Evolutionary conservation across 495 filamentous ascomycete species (phyloP).

Genomic region (Friedmanniomyces endolithicus): DNA sequence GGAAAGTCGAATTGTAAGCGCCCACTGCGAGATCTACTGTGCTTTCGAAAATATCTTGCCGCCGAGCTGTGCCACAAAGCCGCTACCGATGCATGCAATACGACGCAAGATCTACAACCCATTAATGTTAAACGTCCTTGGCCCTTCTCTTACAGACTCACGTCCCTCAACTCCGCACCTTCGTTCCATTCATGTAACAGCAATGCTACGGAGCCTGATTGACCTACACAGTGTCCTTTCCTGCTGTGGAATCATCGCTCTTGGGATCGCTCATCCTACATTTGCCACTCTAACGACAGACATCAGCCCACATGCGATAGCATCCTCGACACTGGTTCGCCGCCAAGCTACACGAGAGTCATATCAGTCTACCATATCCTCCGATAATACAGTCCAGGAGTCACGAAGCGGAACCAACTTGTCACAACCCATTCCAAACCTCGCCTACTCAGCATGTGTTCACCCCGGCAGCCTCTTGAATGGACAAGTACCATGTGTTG

Average conservation of each 20-base stretch:
- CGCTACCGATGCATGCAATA: neutral
- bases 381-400: neutral
- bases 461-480: neutral
- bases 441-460: neutral
- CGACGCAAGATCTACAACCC: neutral
- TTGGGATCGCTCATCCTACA: too few relatives aligned
- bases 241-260: too few relatives aligned
- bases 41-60: neutral
- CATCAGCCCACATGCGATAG: too few relatives aligned
- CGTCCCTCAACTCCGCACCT: too few relatives aligned
- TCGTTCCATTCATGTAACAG: too few relatives aligned
- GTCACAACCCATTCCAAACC: neutral
- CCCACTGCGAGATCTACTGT: too few relatives aligned
- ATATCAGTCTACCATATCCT: neutral
- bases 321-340: too few relatives aligned
- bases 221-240: too few relatives aligned
- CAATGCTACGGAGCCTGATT: too few relatives aligned
- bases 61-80: neutral
- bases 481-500: neutral
- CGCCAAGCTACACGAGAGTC: neutral
- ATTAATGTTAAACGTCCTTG: neutral
- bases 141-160: too few relatives aligned
- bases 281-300: too few relatives aligned
- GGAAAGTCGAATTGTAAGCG: too few relatives aligned
- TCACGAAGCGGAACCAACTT: neutral